phyloP scores from a whole-genome alignment of 768 basidiomycete species.

The Lactarius tabidus region DNA sequence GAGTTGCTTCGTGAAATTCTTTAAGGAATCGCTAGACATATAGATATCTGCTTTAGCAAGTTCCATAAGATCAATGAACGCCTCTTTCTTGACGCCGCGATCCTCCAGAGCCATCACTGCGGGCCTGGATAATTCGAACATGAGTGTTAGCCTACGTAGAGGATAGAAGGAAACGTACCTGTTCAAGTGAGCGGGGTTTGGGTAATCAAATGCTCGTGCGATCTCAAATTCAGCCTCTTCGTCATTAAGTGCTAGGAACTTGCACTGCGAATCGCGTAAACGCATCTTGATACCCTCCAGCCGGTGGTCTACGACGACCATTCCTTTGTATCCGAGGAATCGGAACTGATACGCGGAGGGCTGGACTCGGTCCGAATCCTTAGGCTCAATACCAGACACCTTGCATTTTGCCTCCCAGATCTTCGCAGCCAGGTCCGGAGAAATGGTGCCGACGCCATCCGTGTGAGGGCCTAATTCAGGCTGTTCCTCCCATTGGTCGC shows the following conservation, averaged over 20 bases:
- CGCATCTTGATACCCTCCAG: constrained; percentile 65
- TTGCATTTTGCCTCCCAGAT: constrained; percentile 58
- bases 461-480: constrained; percentile 62
- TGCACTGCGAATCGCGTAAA: constrained; percentile 68
- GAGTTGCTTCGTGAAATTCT: constrained; percentile 47
- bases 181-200: constrained; percentile 67
- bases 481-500: constrained; percentile 59
- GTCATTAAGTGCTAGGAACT: constrained; percentile 53
- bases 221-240: constrained; percentile 64
- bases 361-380: background rate
- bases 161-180: constrained; percentile 40
- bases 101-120: constrained; percentile 80
- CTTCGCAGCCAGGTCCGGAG: constrained; percentile 47
- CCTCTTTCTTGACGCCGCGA: constrained; percentile 54
- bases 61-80: constrained; percentile 61
- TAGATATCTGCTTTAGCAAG: constrained; percentile 51
- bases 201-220: constrained; percentile 55
- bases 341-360: constrained; percentile 66
- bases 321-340: constrained; percentile 76
- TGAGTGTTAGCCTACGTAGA: background rate
- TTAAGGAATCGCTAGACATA: constrained; percentile 56
- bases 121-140: constrained; percentile 41
- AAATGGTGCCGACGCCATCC: constrained; percentile 81
- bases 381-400: constrained; percentile 27
- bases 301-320: constrained; percentile 62